Conservation (phyloP, 208 protist species). For the Vickermania spadyakhi region DNA sequence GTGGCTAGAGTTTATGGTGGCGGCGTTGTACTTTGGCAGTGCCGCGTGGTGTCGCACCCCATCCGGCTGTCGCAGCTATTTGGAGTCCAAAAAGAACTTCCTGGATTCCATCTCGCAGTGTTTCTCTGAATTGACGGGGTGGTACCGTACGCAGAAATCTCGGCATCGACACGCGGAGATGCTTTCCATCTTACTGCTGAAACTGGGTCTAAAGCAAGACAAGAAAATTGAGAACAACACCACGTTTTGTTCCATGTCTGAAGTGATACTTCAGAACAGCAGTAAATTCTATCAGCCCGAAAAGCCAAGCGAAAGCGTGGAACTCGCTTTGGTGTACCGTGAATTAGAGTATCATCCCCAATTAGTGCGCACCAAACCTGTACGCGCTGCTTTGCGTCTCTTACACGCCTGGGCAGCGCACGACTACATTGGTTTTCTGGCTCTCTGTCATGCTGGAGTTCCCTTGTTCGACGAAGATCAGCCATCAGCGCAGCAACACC, state of each 20-base stretch:
- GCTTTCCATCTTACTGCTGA: conserved; percentile 65
- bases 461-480: background rate
- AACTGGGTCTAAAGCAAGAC: conserved; percentile 72
- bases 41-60: conserved; percentile 56
- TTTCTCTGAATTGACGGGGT: conserved; percentile 68
- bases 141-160: conserved; percentile 53
- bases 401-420: conserved; percentile 60
- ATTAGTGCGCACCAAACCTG: conserved; percentile 41
- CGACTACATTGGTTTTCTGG: conserved; percentile 70
- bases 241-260: conserved; percentile 42
- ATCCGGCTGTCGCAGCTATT: conserved; percentile 42
- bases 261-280: conserved; percentile 13
- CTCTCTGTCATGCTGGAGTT: background rate
- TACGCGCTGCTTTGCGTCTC: conserved; percentile 41
- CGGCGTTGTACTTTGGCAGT: conserved; percentile 51
- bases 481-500: no score
- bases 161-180: conserved; percentile 59
- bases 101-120: conserved; percentile 82
- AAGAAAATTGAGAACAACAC: conserved; percentile 68
- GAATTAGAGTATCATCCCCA: conserved; percentile 62
- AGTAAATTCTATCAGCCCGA: conserved; percentile 23
- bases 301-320: conserved; percentile 37
- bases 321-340: conserved; percentile 59
- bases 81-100: conserved; percentile 78
- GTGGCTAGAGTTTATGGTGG: conserved; percentile 79